Evolutionary conservation across 1,139 yeast species (phyloP).

Genomic region (Yamadazyma jaroonii): DNA sequence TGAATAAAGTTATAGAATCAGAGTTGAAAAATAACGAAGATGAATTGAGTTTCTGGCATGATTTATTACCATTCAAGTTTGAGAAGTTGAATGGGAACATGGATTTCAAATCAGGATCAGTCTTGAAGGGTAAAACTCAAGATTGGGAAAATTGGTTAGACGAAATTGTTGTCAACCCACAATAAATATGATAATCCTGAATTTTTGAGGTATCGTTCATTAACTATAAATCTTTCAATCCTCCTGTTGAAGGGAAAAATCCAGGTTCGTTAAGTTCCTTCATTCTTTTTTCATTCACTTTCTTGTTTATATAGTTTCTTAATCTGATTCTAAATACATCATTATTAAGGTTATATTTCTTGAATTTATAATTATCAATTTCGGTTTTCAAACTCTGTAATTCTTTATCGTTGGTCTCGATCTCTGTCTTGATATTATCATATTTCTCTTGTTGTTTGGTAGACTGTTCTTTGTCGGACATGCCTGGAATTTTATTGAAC

Average conservation of each 20-base stretch:
- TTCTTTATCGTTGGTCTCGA: slow-evolving; percentile 21
- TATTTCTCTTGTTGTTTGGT: slow-evolving; percentile 15
- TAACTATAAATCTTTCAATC: slow-evolving; percentile 6
- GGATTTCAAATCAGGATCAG: slow-evolving; percentile 71
- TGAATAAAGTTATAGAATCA: slow-evolving; percentile 53
- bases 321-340: slow-evolving; percentile 54
- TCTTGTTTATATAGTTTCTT: slow-evolving; percentile 38
- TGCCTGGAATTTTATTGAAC: slow-evolving; percentile 27
- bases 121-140: slow-evolving; percentile 49
- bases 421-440: slow-evolving; percentile 13
- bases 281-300: slow-evolving; percentile 33
- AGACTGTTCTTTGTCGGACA: slow-evolving; percentile 16
- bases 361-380: slow-evolving; percentile 33
- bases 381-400: slow-evolving; percentile 19
- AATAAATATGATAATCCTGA: background rate
- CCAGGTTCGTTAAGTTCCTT: slow-evolving; percentile 41
- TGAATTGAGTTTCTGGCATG: slow-evolving; percentile 34
- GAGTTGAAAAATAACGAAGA: slow-evolving; percentile 36
- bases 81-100: slow-evolving; percentile 71
- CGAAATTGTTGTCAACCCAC: slow-evolving; percentile 60
- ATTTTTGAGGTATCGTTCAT: background rate
- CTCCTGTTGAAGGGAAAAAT: slow-evolving; percentile 43
- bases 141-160: slow-evolving; percentile 79
- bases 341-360: slow-evolving; percentile 48
- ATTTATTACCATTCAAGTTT: slow-evolving; percentile 51